Evolutionary conservation across 2,329 filamentous ascomycete genomes (phyloP).

Genomic region (Cercospora brassicicola): DNA sequence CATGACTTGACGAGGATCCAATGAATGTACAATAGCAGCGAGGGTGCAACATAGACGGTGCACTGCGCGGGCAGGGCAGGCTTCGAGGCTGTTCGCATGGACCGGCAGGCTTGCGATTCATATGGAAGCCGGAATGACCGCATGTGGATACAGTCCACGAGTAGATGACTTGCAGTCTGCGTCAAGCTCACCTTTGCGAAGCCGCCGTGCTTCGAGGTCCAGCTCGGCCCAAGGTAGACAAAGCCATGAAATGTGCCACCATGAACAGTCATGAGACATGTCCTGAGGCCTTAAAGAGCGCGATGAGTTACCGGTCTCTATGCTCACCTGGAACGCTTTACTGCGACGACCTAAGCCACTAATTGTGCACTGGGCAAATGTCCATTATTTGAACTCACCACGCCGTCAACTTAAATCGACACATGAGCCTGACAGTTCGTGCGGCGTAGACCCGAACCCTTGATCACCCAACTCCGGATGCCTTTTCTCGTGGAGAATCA

Average conservation of each 20-base stretch:
- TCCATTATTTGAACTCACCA: not conserved
- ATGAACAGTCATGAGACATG: not conserved
- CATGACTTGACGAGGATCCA: constrained; percentile 6
- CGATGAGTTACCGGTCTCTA: not conserved
- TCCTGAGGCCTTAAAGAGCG: not conserved
- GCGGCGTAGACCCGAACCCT: not conserved
- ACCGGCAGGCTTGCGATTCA: not conserved
- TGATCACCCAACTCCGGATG: not conserved
- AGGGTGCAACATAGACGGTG: not conserved
- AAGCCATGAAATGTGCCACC: not conserved
- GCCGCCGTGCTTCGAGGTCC: not conserved
- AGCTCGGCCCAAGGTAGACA: not conserved
- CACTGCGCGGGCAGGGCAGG: not conserved
- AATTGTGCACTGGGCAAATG: not conserved
- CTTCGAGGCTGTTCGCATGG: not conserved
- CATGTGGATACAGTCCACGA: not conserved
- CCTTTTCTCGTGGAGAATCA: not conserved
- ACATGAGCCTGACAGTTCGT: not conserved
- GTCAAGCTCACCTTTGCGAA: not conserved
- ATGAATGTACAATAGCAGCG: constrained; percentile 8
- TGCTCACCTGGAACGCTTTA: not conserved
- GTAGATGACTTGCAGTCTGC: not conserved
- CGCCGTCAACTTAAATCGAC: not conserved
- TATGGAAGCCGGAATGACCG: not conserved
- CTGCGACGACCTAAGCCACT: not conserved